phyloP scores from a whole-genome alignment of 805 yeast species.

The Saccharomyces kudriavzevii region DNA sequence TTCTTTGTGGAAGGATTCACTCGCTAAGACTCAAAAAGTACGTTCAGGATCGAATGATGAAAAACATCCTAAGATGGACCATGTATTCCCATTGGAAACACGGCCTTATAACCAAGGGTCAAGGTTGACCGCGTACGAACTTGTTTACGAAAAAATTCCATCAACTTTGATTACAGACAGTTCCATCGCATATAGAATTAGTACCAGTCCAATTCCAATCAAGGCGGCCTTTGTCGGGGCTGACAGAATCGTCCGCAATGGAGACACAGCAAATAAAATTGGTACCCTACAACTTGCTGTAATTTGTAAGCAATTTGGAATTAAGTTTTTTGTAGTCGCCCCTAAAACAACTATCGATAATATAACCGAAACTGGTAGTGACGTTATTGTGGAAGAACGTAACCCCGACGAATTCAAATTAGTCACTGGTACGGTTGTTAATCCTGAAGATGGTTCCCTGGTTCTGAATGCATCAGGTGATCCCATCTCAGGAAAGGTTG shows the following conservation, averaged over 20 bases:
- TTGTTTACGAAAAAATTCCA: constrained; percentile 79
- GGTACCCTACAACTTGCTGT: constrained; percentile 88
- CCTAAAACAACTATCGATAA: constrained; percentile 87
- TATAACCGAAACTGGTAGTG: constrained; percentile 56
- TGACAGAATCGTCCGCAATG: constrained; percentile 85
- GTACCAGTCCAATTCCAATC: constrained; percentile 47
- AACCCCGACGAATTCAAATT: constrained; percentile 72
- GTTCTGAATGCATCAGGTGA: constrained; percentile 20
- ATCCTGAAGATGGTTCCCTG: constrained; percentile 19
- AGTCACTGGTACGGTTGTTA: constrained; percentile 59
- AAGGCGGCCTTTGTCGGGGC: constrained; percentile 91
- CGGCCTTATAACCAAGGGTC: constrained; percentile 97
- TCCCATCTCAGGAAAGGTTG: constrained; percentile 44
- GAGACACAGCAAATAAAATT: constrained; percentile 93
- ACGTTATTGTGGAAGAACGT: constrained; percentile 80
- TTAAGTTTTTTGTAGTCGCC: constrained; percentile 88
- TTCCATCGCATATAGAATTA: constrained; percentile 75
- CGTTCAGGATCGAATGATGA: constrained; percentile 3
- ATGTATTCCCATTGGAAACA: constrained; percentile 84
- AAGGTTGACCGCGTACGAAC: constrained; percentile 82
- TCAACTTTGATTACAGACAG: constrained; percentile 84
- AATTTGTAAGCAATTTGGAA: constrained; percentile 53
- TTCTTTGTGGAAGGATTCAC: constrained; percentile 46
- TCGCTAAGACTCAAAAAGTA: constrained; percentile 18
- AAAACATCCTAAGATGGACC: constrained; percentile 39